These are phyloP conservation scores for Verticillium longisporum DNA, from an alignment of 2,329 filamentous ascomycete genomes.

Conservation along the genomic window DNA sequence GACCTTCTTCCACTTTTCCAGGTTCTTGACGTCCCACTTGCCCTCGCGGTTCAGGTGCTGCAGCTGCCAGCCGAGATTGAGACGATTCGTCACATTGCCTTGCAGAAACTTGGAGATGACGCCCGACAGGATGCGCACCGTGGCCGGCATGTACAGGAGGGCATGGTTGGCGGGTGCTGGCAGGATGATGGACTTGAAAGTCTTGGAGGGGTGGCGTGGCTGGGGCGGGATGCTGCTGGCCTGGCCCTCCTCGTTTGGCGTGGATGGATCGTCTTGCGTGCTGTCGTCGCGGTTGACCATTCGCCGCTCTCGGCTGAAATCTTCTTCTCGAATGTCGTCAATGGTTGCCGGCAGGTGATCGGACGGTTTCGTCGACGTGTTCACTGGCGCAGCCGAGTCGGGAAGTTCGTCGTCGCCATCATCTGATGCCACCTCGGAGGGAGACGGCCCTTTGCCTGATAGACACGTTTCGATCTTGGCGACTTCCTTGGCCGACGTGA, in stretches of 20 bases:
- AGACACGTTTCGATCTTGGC: conserved; percentile 49
- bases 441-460: conserved; percentile 1
- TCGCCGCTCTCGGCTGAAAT: conserved; percentile 23
- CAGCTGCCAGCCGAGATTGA: conserved; percentile 85
- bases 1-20: conserved; percentile 83
- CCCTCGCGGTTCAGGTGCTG: conserved; percentile 82
- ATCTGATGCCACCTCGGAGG: conserved; percentile 9
- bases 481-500: conserved; percentile 68
- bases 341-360: conserved; percentile 28
- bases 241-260: conserved; percentile 30
- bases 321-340: conserved; percentile 28
- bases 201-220: conserved; percentile 38
- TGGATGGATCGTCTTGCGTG: conserved; percentile 35
- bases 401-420: conserved; percentile 26
- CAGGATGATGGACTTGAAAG: conserved; percentile 64
- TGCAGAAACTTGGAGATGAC: conserved; percentile 78
- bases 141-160: conserved; percentile 72
- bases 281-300: conserved; percentile 26
- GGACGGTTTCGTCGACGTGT: conserved; percentile 21
- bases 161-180: conserved; percentile 76
- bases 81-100: conserved; percentile 65
- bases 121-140: conserved; percentile 69
- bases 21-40: conserved; percentile 97
- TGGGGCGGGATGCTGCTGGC: conserved; percentile 34
- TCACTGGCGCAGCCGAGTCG: conserved; percentile 42